Percentiles rank a stretch among this genome's conserved stretches.
Conservation (phyloP, 768 basidiomycete species). For the Amanita exitialis region DNA sequence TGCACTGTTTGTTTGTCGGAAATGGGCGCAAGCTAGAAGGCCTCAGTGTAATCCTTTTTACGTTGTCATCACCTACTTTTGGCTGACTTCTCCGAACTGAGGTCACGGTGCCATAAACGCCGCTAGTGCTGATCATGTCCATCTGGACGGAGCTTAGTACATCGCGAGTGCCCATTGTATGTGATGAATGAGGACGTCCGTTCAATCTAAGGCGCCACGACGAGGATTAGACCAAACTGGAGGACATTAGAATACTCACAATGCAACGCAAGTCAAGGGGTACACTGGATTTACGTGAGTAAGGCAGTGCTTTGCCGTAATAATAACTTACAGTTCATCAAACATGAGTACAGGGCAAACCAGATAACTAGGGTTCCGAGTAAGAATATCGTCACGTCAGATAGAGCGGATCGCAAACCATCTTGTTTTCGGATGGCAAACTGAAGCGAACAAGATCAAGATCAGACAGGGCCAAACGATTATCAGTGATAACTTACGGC, state of each 20-base stretch:
- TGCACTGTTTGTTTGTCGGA: too few species aligned
- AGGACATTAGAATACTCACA: background rate
- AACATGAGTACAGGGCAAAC: background rate
- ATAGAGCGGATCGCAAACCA: background rate
- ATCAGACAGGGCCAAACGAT: background rate
- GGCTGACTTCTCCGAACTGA: background rate
- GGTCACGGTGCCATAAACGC: background rate
- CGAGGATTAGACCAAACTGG: background rate
- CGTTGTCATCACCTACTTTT: background rate
- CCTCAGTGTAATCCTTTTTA: background rate
- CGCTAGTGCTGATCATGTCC: background rate
- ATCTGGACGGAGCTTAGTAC: background rate
- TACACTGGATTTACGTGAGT: background rate
- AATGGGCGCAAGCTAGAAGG: background rate
- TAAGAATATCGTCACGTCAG: background rate
- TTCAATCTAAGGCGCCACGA: background rate
- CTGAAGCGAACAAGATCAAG: background rate
- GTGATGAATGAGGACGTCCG: background rate
- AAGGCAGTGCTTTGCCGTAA: background rate
- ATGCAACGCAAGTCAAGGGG: background rate
- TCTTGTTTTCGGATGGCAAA: background rate
- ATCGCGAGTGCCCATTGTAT: background rate
- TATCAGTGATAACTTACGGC: background rate
- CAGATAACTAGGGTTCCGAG: background rate
- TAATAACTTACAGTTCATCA: background rate